A percentile compares a stretch with the other conserved stretches of the same genome.
Evolutionary conservation across 164 flowering plant species (phyloP).

Genomic region (Echeveria elegans): DNA sequence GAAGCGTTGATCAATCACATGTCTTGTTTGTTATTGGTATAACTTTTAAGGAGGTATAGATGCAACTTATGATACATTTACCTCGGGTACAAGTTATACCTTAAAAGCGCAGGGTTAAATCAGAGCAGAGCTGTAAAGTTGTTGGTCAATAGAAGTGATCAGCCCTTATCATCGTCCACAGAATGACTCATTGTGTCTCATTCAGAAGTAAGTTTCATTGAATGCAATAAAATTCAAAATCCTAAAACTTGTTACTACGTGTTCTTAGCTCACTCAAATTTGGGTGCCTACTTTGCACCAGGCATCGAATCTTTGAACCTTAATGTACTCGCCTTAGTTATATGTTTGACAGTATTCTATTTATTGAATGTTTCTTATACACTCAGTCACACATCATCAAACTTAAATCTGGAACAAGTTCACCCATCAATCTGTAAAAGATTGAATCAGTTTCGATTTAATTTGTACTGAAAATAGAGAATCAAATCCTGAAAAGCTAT

Average conservation of each 20-base stretch:
- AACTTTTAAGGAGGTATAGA: not conserved
- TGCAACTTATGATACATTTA: not conserved
- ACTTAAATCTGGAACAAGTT: too few species aligned
- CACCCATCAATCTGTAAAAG: too few species aligned
- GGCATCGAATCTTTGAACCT: not conserved
- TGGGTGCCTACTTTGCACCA: not conserved
- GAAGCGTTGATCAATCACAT: slow-evolving; percentile 52
- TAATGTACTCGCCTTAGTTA: not conserved
- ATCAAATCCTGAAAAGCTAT: too few species aligned
- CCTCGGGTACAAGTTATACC: not conserved
- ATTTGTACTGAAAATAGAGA: too few species aligned
- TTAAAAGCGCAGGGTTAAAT: not conserved
- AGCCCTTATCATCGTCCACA: not conserved
- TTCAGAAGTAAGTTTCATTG: not conserved
- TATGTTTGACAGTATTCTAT: not conserved
- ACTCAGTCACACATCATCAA: too few species aligned
- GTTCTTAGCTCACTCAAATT: too few species aligned
- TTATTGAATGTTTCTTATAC: too few species aligned
- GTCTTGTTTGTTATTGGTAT: not conserved
- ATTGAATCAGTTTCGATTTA: too few species aligned
- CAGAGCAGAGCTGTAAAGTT: not conserved
- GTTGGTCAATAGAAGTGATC: not conserved
- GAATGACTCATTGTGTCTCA: not conserved
- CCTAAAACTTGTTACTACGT: not conserved
- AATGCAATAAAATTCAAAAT: not conserved